Evolutionary conservation across 768 basidiomycete genomes (phyloP), one percentile per base, ranked within the genome.

Genomic region (Pleurotus djamor): DNA sequence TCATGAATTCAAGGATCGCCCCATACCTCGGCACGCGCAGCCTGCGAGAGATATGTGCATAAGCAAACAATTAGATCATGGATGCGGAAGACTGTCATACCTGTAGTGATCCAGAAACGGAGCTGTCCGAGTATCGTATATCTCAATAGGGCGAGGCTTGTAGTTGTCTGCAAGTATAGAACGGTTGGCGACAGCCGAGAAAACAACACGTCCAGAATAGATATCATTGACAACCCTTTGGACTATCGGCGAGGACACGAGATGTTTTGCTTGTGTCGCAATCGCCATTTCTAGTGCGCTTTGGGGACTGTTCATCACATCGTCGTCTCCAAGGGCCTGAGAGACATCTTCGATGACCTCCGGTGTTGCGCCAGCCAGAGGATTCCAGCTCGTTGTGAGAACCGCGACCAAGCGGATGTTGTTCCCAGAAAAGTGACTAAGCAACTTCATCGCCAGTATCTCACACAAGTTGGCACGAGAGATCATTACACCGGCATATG

Each of bases 241-340:
- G 3, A 93, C 86, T 21, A 97, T 80, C 0, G 93, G 86, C 0
- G 89, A 85, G 1, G 93, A 82, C 9, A 97, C 76, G 67, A 98
- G 96, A 33, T 82, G 78, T 70, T 96, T 98, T 4, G 94, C 83
- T 55, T 86, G 77, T 0, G 93, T 94, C 6, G 89, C 84, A 65
- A 98, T 92, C 2, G 94, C 94, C 82, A 97, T 88, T 91, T 96
- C 95, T 4, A 97, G 80, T 1, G 93, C 92, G 68, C 88, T 94
- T 68, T 91, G 84, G 13, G 87, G 83, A 61, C 86, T 86, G 57
- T 87, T 82, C 59, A 87, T 73, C 52, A 58, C 57, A 37, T 58
- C 45, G 13, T 88, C 84, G 49, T 84, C 78, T 51, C 84, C 83
- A 3, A 89, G 69, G 1, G 73, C 73, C 28, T 77, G 72, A 67